Evolutionary conservation across 208 protist species (phyloP), one percentile per base, ranked within the genome.

Genomic region (Acanthamoeba lugdunensis): DNA sequence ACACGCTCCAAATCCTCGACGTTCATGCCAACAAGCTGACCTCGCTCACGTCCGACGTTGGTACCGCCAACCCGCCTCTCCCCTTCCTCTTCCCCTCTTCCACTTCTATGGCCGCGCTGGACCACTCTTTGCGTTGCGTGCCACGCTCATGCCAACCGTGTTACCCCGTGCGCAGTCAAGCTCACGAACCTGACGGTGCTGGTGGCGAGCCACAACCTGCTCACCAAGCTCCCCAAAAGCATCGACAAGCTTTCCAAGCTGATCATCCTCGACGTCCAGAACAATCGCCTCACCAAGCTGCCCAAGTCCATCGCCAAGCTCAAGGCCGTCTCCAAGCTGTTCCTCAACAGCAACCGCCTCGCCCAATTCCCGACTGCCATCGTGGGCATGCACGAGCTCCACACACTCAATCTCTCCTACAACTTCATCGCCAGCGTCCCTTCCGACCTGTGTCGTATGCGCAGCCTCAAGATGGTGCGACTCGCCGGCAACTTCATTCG

Each of bases 321-420:
- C 33, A 71, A 56, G 85, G 45, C 56, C 33, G 45, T 91, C 18
- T 91, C 85, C 56, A 91, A 91, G 28, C 23, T 91, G 58, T 91
- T 91, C 61, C 85, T 91, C 58, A 91, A 77, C 61, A 56, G 41
- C 58, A 91, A 91, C 48, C 85, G 65, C 21, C 48, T 91, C 21
- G 85, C 85, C 13, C 63, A 77, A 18, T 91, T 91, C 85, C 85
- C 85, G 5, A 25, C 37, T 7, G 56, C 28, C 5, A 0, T 91
- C 30, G 25, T 91, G 28, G 6, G 16, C 33, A 91, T 91, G 85
- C 45, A 52, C 56, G 85, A 91, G 65, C 56, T 91, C 14, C 85
- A 91, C 50, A 77, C 65, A 7, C 85, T 91, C 85, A 91, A 91
- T 28, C 85, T 91, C 37, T 91, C 85, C 28, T 91, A 77, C 85